These are phyloP conservation scores for Beauveria rudraprayagi DNA, from an alignment of 2,329 filamentous ascomycete species.

Conservation along the genomic window DNA sequence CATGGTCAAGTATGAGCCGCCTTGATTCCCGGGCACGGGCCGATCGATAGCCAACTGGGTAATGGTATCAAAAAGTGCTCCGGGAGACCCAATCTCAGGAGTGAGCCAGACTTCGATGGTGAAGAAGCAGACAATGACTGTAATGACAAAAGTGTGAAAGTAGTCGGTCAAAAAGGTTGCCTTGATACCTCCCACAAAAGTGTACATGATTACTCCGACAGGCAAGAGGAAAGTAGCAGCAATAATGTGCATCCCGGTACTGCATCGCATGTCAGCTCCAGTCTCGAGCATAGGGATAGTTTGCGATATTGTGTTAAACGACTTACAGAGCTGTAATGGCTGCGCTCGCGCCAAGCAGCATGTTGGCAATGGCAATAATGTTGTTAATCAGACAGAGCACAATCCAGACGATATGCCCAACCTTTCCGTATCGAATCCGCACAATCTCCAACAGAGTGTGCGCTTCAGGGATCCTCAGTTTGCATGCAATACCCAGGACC, in stretches of 20 bases:
- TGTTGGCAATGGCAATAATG: conserved; percentile 44
- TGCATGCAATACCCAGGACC: conserved; percentile 41
- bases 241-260: conserved; percentile 41
- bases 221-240: conserved; percentile 39
- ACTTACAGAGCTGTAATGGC: conserved; percentile 27
- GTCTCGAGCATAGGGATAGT: too few relatives aligned
- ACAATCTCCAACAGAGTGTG: conserved; percentile 48
- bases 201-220: conserved; percentile 31
- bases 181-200: conserved; percentile 32
- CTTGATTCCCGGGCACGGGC: conserved; percentile 42
- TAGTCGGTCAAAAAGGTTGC: conserved; percentile 41
- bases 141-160: conserved; percentile 46
- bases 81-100: conserved; percentile 39
- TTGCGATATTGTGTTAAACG: too few relatives aligned
- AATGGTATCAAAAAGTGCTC: conserved; percentile 41
- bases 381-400: conserved; percentile 45
- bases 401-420: conserved; percentile 44
- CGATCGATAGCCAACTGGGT: conserved; percentile 33
- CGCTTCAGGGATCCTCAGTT: conserved; percentile 43
- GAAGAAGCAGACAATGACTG: conserved; percentile 44
- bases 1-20: conserved; percentile 49
- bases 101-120: conserved; percentile 36
- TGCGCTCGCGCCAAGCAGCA: conserved; percentile 35
- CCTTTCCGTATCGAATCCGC: conserved; percentile 39
- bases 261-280: conserved; percentile 15